These are phyloP conservation scores for Colletotrichum tropicicola DNA, from an alignment of 2,329 filamentous ascomycete species.

Conservation along the genomic window DNA sequence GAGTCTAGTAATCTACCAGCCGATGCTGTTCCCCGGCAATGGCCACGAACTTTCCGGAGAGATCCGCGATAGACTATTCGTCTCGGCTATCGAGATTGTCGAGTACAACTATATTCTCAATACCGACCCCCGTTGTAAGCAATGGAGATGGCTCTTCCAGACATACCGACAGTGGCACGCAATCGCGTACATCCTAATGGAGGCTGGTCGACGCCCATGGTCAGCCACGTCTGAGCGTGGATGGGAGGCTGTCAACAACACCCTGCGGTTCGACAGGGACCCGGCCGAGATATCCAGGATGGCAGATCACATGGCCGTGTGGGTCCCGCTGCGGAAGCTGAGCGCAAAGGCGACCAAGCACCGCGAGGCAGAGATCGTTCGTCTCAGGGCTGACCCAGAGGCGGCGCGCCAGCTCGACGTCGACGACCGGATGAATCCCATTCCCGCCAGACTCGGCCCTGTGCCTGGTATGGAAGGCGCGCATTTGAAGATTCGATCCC, in stretches of 20 bases:
- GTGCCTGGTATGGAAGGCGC: constrained; percentile 55
- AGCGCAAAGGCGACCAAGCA: constrained; percentile 62
- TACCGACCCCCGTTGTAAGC: constrained; percentile 59
- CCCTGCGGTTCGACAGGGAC: constrained; percentile 45
- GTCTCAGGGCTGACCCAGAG: constrained; percentile 56
- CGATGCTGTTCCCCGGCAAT: constrained; percentile 69
- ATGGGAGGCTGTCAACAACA: constrained; percentile 55
- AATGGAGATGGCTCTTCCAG: constrained; percentile 59
- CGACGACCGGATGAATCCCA: constrained; percentile 54
- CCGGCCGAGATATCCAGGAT: constrained; percentile 54
- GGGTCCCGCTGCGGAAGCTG: constrained; percentile 63
- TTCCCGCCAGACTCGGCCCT: constrained; percentile 56
- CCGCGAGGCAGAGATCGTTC: constrained; percentile 58
- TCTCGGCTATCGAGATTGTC: constrained; percentile 78
- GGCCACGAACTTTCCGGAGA: constrained; percentile 66
- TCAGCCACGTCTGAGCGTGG: constrained; percentile 59
- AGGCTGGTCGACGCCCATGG: constrained; percentile 57
- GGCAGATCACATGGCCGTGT: constrained; percentile 56
- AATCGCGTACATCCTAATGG: constrained; percentile 58
- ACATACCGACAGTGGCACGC: constrained; percentile 63
- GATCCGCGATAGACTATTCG: constrained; percentile 74
- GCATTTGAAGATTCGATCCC: constrained; percentile 55
- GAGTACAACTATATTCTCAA: constrained; percentile 74
- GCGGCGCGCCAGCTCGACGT: constrained; percentile 59
- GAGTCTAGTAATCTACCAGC: constrained; percentile 81